These are phyloP conservation scores for Pelomyxa schiedti DNA, from an alignment of 78 protist species.

Conservation along the genomic window DNA sequence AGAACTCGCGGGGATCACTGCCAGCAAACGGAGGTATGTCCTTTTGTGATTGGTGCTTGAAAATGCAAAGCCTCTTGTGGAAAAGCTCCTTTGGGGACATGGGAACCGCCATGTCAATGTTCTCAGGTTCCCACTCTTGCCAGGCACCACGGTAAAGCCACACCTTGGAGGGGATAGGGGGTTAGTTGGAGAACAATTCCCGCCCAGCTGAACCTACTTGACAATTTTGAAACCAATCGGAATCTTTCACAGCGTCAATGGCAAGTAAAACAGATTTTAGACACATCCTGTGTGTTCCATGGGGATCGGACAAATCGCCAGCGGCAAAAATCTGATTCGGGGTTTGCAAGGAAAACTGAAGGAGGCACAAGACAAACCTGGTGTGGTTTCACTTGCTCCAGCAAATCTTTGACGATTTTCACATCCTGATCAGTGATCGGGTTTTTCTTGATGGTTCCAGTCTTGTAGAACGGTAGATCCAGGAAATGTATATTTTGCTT, in stretches of 20 bases:
- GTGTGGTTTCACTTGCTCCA: constrained; percentile 37
- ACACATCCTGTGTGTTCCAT: constrained; percentile 70
- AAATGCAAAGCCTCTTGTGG: constrained; percentile 55
- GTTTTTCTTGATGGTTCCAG: constrained; percentile 65
- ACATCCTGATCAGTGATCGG: constrained; percentile 60
- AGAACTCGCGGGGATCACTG: constrained; percentile 63
- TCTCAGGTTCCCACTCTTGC: constrained; percentile 59
- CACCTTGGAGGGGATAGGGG: no score
- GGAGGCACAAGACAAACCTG: not conserved
- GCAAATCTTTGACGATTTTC: constrained; percentile 41
- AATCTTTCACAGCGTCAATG: constrained; percentile 26
- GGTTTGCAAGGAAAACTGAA: not conserved
- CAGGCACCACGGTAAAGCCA: constrained; percentile 76
- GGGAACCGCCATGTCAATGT: constrained; percentile 60
- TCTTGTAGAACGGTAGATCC: constrained; percentile 68
- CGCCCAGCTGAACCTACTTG: no score
- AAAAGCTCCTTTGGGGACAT: constrained; percentile 48
- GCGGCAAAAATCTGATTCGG: constrained; percentile 50
- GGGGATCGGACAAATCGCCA: constrained; percentile 73
- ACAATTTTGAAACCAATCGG: no score
- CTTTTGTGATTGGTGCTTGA: constrained; percentile 66
- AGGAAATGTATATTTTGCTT: constrained; percentile 39
- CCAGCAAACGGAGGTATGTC: constrained; percentile 71
- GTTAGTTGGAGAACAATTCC: no score
- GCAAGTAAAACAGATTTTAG: constrained; percentile 38